A percentile compares a stretch with the other conserved stretches of the same genome.
These are phyloP conservation scores for Escallonia rubra DNA, from an alignment of 129 eudicot genomes.

Conservation along the genomic window DNA sequence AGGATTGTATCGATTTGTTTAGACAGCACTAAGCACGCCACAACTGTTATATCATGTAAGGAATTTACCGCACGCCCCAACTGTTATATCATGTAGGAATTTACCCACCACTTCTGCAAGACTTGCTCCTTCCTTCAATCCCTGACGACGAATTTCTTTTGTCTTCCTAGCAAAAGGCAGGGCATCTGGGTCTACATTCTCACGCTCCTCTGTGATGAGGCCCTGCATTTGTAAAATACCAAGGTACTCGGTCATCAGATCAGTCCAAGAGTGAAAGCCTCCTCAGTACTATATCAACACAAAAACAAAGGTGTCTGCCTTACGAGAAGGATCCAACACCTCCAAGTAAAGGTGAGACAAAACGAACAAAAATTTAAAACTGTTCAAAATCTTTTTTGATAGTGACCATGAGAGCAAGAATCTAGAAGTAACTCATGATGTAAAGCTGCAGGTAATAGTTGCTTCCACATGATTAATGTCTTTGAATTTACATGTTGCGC, in stretches of 20 bases:
- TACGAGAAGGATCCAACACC: background rate
- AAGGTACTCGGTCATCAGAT: background rate
- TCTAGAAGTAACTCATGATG: background rate
- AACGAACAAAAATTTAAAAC: background rate
- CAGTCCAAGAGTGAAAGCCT: background rate
- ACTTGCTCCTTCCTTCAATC: slow-evolving; percentile 87
- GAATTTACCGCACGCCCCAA: too few species aligned
- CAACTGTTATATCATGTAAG: background rate
- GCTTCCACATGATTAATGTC: too few species aligned
- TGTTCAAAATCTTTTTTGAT: background rate
- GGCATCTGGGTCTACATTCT: slow-evolving; percentile 70
- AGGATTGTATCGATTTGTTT: background rate
- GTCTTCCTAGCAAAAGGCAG: slow-evolving; percentile 85
- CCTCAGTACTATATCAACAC: background rate
- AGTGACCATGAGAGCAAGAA: background rate
- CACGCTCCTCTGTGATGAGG: slow-evolving; percentile 85
- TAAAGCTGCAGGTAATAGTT: background rate
- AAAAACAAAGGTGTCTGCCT: background rate
- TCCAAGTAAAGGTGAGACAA: background rate
- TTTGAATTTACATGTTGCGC: too few species aligned
- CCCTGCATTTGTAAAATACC: slow-evolving; percentile 43
- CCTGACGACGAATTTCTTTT: slow-evolving; percentile 76
- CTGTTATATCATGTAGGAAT: background rate
- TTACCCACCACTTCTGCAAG: slow-evolving; percentile 86
- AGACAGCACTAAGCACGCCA: background rate